These are phyloP conservation scores for Penstemon davidsonii DNA, from an alignment of 257 asterid species.

Conservation along the genomic window DNA sequence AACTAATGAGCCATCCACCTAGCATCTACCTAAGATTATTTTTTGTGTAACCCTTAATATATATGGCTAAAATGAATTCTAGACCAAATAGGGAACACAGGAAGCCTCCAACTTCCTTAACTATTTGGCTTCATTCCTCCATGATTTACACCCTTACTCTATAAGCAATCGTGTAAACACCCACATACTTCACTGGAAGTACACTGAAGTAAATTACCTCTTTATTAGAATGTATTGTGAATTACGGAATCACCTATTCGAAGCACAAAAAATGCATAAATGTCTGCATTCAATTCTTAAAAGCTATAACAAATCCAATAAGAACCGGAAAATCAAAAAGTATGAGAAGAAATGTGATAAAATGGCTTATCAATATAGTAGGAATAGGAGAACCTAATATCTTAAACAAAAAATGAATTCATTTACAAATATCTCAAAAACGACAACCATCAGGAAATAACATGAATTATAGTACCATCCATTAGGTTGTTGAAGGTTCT, in stretches of 20 bases:
- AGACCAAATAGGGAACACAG: neutral
- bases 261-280: neutral
- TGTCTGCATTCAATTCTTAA: neutral
- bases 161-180: neutral
- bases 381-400: too few relatives aligned
- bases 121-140: neutral
- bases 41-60: neutral
- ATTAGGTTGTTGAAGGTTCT: slow-evolving; percentile 81
- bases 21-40: too few relatives aligned
- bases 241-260: neutral
- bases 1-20: neutral
- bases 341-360: too few relatives aligned
- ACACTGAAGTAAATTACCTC: neutral
- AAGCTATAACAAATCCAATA: neutral
- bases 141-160: neutral
- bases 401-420: slow-evolving; percentile 3
- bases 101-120: neutral
- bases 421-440: slow-evolving; percentile 3
- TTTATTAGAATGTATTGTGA: neutral
- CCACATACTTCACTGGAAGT: neutral
- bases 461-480: slow-evolving; percentile 61
- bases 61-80: neutral
- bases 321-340: too few relatives aligned
- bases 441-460: slow-evolving; percentile 9
- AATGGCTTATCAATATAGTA: too few relatives aligned